Evolutionary conservation across 2,329 filamentous ascomycete genomes (phyloP), one percentile per base, ranked within the genome.

Genomic region (Neonectria punicea): DNA sequence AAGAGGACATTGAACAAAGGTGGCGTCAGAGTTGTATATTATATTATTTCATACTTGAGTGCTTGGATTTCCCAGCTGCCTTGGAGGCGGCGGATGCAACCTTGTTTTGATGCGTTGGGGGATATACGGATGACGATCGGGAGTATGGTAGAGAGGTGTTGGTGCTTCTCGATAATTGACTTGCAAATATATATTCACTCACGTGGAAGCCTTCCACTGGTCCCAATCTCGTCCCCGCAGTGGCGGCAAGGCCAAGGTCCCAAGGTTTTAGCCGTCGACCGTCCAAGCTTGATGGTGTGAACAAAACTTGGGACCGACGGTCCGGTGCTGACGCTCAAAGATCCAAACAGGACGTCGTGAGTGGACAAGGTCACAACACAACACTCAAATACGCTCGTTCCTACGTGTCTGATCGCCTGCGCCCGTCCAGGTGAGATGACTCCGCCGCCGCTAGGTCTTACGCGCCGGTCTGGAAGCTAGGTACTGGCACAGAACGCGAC

Each of bases 131-230:
- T 51, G n/a, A 34, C n/a, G 49, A 39, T 25, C 20, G 28, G 49
- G 60, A 63, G 60, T 57, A 51, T 56, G 34, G 51, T 43, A 53
- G 44, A 51, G 61, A 63, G 41, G 25, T 54, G 25, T 25, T 36
- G 11, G 13, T 14, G 49, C 18, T 54, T 64, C 50, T 59, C 55
- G 4, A 54, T 55, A 59, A 55, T 64, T 51, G 51, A 53, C 34
- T 58, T 63, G 20, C 53, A 57, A 32, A 41, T 57, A 58, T 34
- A n/a, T 25, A 20, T 28, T 25, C 43, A 53, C 25, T 32, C 20
- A 51, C 11, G 4, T 47, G 25, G 8, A 22, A 44, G n/a, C n/a
- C n/a, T 11, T 18, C 8, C 25, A 25, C 25, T 25, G 5, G 39
- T 20, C 8, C 39, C 8, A 43, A 2, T 25, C 7, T 43, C 39